Conservation (phyloP, 106 monocot species). For the Dendrobium huoshanense region DNA sequence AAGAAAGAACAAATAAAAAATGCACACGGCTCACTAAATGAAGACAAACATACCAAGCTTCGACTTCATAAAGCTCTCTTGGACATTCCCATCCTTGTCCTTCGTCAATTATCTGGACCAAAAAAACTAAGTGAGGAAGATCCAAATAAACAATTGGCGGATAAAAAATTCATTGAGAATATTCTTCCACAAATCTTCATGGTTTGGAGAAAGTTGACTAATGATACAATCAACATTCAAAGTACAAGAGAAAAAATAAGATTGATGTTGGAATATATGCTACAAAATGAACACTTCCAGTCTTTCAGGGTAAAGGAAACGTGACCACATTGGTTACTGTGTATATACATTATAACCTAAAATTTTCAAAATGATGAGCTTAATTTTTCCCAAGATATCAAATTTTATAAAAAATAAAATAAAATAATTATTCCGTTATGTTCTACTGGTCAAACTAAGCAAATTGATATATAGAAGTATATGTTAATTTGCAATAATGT, state of each 20-base stretch:
- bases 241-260: background rate
- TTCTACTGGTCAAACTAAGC: no score
- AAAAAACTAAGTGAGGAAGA: background rate
- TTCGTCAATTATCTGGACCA: conserved; percentile 56
- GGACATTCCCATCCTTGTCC: conserved; percentile 99
- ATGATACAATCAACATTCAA: background rate
- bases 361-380: no score
- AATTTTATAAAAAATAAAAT: no score
- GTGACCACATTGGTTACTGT: no score
- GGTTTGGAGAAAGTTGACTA: background rate
- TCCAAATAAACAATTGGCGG: background rate
- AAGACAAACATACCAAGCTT: conserved; percentile 46
- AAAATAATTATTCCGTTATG: no score
- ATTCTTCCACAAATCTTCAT: conserved; percentile 6
- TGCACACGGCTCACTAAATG: background rate
- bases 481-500: no score
- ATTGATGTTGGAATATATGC: background rate
- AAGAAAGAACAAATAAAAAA: background rate
- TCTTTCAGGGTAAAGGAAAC: no score
- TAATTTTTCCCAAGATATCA: no score
- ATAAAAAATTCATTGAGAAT: background rate
- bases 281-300: background rate
- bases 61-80: conserved; percentile 94
- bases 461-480: no score
- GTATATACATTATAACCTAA: no score